A percentile compares a stretch with the other conserved stretches of the same genome.
Conservation (phyloP, 2,329 filamentous ascomycete genomes). For the Calonectria naviculata region DNA sequence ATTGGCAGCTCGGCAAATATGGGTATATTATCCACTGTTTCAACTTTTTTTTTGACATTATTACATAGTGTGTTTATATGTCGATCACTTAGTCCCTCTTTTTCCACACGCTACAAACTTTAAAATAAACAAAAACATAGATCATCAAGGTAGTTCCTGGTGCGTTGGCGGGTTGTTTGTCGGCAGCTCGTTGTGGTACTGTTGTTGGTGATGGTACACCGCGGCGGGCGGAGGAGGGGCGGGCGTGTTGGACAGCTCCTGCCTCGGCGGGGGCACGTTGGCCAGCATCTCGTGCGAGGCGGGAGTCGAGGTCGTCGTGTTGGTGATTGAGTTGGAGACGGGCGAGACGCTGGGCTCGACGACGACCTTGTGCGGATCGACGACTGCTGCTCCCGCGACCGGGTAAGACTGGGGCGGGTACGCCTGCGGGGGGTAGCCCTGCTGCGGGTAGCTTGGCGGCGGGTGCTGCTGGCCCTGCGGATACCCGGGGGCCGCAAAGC, state of each 20-base stretch:
- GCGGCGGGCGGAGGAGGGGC: neutral
- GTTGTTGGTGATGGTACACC: neutral
- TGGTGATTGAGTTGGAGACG: neutral
- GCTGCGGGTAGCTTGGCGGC: conserved; percentile 10
- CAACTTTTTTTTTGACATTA: neutral
- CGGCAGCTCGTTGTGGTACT: conserved; percentile 3
- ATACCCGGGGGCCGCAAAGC: neutral
- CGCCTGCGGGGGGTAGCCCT: conserved; percentile 7
- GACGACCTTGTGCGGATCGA: conserved; percentile 2
- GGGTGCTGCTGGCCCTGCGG: neutral
- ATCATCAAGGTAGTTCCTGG: neutral
- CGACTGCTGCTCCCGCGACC: neutral
- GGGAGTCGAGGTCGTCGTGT: neutral
- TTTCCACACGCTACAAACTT: neutral
- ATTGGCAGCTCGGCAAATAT: neutral
- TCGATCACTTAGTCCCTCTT: neutral
- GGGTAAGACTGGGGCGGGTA: neutral
- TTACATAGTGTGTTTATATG: neutral
- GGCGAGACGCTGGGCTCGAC: neutral
- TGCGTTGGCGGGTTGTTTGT: neutral
- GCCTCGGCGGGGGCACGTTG: neutral
- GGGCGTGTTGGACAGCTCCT: conserved; percentile 3
- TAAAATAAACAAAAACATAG: neutral
- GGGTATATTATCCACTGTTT: neutral
- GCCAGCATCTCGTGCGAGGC: conserved; percentile 15